Conservation (phyloP, 257 asterid genomes). For the Verbena officinalis region DNA sequence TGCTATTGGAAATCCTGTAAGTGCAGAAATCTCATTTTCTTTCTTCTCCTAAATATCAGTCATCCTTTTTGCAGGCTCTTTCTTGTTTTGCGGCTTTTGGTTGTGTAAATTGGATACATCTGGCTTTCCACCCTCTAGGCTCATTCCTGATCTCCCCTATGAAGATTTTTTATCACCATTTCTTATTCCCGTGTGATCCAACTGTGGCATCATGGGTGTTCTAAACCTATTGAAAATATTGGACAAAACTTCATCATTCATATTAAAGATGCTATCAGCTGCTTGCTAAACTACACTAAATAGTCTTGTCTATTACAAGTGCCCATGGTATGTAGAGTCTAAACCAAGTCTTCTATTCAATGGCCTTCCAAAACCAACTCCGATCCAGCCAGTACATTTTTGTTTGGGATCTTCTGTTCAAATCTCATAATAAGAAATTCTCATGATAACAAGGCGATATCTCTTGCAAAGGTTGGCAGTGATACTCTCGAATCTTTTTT, state of each 20-base stretch:
- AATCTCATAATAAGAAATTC: constrained; percentile 2
- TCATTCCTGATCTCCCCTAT: constrained; percentile 7
- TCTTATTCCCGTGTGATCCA: constrained; percentile 9
- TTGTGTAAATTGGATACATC: not conserved
- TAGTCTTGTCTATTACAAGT: not conserved
- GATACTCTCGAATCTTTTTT: not conserved
- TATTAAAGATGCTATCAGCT: not conserved
- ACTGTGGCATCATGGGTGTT: not conserved
- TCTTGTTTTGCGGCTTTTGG: not conserved
- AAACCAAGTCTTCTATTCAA: not conserved
- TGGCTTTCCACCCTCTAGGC: constrained; percentile 4
- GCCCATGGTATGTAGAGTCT: constrained; percentile 12
- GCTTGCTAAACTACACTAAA: not conserved
- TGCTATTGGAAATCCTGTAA: constrained; percentile 97
- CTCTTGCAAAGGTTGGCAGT: not conserved
- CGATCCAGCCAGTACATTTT: not conserved
- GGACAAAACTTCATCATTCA: not conserved
- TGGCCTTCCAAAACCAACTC: not conserved
- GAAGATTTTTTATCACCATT: constrained; percentile 11
- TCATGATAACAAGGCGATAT: not conserved
- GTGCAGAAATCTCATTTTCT: constrained; percentile 26
- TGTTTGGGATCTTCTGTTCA: not conserved
- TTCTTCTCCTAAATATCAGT: constrained; percentile 17
- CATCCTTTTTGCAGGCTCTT: constrained; percentile 9
- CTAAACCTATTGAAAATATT: constrained; percentile 1